Conservation (phyloP, 495 filamentous ascomycete genomes). For the Annulohypoxylon stygium region DNA sequence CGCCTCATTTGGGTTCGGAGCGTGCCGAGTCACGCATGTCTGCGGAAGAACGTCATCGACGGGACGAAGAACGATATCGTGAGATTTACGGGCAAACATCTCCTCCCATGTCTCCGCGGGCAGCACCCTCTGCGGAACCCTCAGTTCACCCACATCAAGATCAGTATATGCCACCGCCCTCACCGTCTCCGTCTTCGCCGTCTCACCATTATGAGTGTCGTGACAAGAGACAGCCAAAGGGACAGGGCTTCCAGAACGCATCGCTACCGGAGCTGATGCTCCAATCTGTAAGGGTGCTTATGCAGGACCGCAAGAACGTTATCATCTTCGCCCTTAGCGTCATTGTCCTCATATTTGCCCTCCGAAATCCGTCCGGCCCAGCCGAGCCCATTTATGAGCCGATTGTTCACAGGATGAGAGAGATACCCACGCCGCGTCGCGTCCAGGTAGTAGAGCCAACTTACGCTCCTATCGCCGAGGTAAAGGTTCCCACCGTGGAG, state of each 20-base stretch:
- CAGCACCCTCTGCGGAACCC: conserved; percentile 26
- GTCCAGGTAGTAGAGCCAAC: conserved; percentile 17
- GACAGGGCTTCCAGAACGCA: conserved; percentile 52
- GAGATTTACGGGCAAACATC: conserved; percentile 66
- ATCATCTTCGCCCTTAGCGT: conserved; percentile 72
- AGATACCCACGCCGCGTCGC: conserved; percentile 28
- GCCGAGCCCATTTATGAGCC: conserved; percentile 41
- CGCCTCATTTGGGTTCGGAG: conserved; percentile 26
- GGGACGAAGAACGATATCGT: conserved; percentile 64
- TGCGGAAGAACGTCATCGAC: conserved; percentile 49
- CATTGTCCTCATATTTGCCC: conserved; percentile 68
- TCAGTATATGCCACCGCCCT: conserved; percentile 45
- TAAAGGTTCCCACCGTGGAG: conserved; percentile 4
- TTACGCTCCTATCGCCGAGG: conserved; percentile 17
- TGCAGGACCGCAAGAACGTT: conserved; percentile 78
- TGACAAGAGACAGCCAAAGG: conserved; percentile 30
- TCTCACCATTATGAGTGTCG: conserved; percentile 37
- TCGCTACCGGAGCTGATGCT: conserved; percentile 71
- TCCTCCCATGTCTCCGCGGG: conserved; percentile 37
- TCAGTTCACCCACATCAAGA: conserved; percentile 46
- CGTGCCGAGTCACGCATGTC: conserved; percentile 32
- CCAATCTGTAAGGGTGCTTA: conserved; percentile 75
- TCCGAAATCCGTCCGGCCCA: conserved; percentile 48
- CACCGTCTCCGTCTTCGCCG: conserved; percentile 36
- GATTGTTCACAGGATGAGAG: conserved; percentile 46